Evolutionary conservation across 2,329 filamentous ascomycete genomes (phyloP), one percentile per base, ranked within the genome.

Genomic region (Amauroascus niger): DNA sequence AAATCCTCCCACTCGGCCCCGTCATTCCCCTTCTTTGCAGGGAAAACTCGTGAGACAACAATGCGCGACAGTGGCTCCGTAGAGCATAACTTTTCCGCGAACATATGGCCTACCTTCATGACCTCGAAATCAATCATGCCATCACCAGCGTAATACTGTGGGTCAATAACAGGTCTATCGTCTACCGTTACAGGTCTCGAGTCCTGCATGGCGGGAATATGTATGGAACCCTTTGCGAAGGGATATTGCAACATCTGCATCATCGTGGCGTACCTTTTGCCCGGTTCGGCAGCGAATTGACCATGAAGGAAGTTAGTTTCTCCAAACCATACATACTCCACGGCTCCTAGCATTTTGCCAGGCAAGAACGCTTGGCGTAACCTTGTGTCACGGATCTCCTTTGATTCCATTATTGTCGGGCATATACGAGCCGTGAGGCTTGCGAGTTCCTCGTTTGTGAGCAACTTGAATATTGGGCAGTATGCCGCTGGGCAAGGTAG

Each of bases 201-300:
- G 13, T 58, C 50, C 6, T 14, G 18, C 47, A 39, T 49, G 6
- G 47, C 6, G 16, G 53, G 57, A 48, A 79, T 70, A 55, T 79
- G 77, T 8, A 79, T 66, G 1, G 67, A 72, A 0, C 77, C 77
- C 2, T 68, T 65, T 0, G 74, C 73, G 28, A 76, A 76, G 0
- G 77, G 76, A 61, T 79, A 77, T 55, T 78, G 76, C 1, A 79
- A 63, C 55, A 78, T 74, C 54, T 74, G 71, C 0, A 78, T 58
- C 66, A 78, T 71, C 2, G 76, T 7, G 67, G 16, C 74, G 53
- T 78, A 77, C 52, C 69, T 71, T 55, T 73, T 77, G 1, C 63
- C 66, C 0, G 43, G 62, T 2, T 52, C 49, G 3, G 74, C 74
- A 9, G 41, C 18, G 16, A 65, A 60, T 20, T 61, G 55, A 14